Conservation (phyloP, 73 alveolate species). For the Tetrahymena borealis region DNA sequence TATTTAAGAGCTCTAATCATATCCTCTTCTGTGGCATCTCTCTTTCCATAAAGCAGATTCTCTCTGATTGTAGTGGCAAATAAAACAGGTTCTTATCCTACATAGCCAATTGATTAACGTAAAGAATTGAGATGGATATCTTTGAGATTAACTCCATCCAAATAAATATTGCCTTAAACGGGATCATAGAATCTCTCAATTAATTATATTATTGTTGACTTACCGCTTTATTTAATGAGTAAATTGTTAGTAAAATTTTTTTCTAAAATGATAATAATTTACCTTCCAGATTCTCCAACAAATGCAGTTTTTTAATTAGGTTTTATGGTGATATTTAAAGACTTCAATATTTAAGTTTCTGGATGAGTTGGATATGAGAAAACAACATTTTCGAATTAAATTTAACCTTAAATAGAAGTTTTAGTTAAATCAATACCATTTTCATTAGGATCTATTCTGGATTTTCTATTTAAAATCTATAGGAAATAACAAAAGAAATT, state of each 20-base stretch:
- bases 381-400: slow-evolving; percentile 53
- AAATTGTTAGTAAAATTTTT: slow-evolving; percentile 51
- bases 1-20: slow-evolving; percentile 56
- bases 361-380: slow-evolving; percentile 65
- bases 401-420: slow-evolving; percentile 33
- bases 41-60: slow-evolving; percentile 75
- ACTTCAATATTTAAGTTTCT: slow-evolving; percentile 37
- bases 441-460: not conserved
- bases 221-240: slow-evolving; percentile 57
- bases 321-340: slow-evolving; percentile 41
- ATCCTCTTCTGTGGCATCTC: slow-evolving; percentile 71
- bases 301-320: slow-evolving; percentile 54
- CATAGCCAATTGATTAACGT: slow-evolving; percentile 61
- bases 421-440: not conserved
- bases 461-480: not conserved
- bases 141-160: slow-evolving; percentile 60
- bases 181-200: slow-evolving; percentile 78
- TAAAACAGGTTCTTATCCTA: slow-evolving; percentile 71
- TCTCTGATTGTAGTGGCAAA: slow-evolving; percentile 76
- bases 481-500: not conserved
- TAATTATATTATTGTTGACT: slow-evolving; percentile 61
- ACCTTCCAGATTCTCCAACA: slow-evolving; percentile 61
- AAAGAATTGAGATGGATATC: slow-evolving; percentile 50
- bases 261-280: slow-evolving; percentile 9
- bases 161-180: slow-evolving; percentile 50